Evolutionary conservation across 345 rosid species (phyloP).

Genomic region (Sonneratia caseolaris): DNA sequence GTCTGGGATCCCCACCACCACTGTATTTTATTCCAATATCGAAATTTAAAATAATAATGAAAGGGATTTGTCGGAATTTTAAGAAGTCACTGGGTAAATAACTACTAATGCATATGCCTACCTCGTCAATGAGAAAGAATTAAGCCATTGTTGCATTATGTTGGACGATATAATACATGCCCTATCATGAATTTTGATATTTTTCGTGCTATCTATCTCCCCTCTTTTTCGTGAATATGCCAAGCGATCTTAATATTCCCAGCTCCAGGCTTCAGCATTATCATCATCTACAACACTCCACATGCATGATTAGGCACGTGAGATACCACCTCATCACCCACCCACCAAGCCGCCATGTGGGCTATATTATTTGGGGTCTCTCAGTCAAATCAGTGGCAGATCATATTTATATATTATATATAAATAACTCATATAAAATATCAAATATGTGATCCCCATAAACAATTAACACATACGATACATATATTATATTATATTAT

Average conservation of each 20-base stretch:
- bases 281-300: slow-evolving; percentile 9
- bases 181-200: not conserved
- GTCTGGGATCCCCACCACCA: too few relatives aligned
- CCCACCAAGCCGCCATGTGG: slow-evolving; percentile 11
- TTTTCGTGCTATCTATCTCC: not conserved
- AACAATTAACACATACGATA: not conserved
- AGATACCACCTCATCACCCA: slow-evolving; percentile 14
- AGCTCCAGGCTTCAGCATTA: not conserved
- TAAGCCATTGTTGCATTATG: too few relatives aligned
- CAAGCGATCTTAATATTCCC: not conserved
- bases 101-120: too few relatives aligned
- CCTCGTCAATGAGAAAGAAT: too few relatives aligned
- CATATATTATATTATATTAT: too few relatives aligned
- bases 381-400: slow-evolving; percentile 7
- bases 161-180: not conserved
- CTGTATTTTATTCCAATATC: too few relatives aligned
- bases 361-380: not conserved
- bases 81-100: too few relatives aligned
- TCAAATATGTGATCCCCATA: not conserved
- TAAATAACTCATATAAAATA: not conserved
- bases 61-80: too few relatives aligned
- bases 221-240: not conserved
- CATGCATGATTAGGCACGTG: slow-evolving; percentile 20
- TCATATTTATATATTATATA: not conserved
- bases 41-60: too few relatives aligned